Evolutionary conservation across 345 rosid genomes (phyloP).

Genomic region (Populus nigra): DNA sequence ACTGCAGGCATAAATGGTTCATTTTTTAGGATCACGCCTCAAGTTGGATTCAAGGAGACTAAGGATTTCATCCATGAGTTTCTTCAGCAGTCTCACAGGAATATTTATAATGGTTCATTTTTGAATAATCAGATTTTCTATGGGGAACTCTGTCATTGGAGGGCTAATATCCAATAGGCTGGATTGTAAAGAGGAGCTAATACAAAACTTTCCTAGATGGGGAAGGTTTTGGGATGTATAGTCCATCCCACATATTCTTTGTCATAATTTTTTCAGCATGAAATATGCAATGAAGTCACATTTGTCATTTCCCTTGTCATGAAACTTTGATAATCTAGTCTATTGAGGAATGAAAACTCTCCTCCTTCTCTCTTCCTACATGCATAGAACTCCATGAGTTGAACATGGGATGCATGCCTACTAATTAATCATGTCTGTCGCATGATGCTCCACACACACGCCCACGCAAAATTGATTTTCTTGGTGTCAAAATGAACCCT

Average conservation of each 20-base stretch:
- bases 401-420: not conserved
- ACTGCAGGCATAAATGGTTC: not conserved
- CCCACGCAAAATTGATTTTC: not conserved
- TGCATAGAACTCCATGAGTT: not conserved
- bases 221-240: not conserved
- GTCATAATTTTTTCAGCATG: conserved; percentile 12
- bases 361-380: not conserved
- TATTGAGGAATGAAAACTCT: not conserved
- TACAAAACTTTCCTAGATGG: not conserved
- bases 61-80: conserved; percentile 14
- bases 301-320: not conserved
- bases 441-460: not conserved
- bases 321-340: not conserved
- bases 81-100: conserved; percentile 15
- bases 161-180: conserved; percentile 1
- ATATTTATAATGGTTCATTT: conserved; percentile 12
- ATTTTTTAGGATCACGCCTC: not conserved
- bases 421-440: not conserved
- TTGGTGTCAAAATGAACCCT: not conserved
- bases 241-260: not conserved
- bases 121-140: conserved; percentile 24
- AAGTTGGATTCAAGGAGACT: conserved; percentile 6
- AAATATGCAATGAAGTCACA: conserved; percentile 1
- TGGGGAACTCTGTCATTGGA: not conserved
- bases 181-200: conserved; percentile 10